These are phyloP conservation scores for Acanthamoeba triangularis DNA, from an alignment of 208 protist genomes.

Conservation along the genomic window DNA sequence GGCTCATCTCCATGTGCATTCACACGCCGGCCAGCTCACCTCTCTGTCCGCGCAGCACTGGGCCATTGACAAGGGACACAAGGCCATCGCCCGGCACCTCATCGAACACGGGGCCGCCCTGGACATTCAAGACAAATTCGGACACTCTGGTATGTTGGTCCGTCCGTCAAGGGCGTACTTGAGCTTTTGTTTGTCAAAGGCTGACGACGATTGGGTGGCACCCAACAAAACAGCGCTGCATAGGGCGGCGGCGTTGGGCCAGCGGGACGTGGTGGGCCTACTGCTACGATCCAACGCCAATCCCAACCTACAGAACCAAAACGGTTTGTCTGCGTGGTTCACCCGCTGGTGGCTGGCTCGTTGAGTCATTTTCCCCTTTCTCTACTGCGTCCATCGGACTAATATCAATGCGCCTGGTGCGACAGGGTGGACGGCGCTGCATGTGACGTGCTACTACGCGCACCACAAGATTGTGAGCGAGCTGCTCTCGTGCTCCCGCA, in stretches of 20 bases:
- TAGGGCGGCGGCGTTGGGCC: constrained; percentile 23
- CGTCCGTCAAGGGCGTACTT: no score
- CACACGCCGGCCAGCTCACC: not conserved
- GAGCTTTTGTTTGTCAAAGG: no score
- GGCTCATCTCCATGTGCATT: not conserved
- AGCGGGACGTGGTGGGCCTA: not conserved
- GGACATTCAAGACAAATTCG: constrained; percentile 27
- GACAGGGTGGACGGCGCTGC: constrained; percentile 21
- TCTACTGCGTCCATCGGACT: not conserved
- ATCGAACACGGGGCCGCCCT: not conserved
- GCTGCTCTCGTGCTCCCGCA: not conserved
- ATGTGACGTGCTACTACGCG: constrained; percentile 45
- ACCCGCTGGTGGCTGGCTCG: not conserved
- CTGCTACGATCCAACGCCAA: constrained; percentile 8
- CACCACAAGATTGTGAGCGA: constrained; percentile 49
- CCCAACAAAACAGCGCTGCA: not conserved
- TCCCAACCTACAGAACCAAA: constrained; percentile 18
- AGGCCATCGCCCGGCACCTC: not conserved
- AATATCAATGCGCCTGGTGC: not conserved
- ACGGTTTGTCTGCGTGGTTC: not conserved
- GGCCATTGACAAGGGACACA: constrained; percentile 26
- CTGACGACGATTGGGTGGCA: no score
- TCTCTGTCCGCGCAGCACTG: not conserved
- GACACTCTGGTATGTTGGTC: not conserved
- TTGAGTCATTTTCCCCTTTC: not conserved